Base-by-base conservation (phyloP, 345 rosid genomes). In the Populus deltoides region DNA sequence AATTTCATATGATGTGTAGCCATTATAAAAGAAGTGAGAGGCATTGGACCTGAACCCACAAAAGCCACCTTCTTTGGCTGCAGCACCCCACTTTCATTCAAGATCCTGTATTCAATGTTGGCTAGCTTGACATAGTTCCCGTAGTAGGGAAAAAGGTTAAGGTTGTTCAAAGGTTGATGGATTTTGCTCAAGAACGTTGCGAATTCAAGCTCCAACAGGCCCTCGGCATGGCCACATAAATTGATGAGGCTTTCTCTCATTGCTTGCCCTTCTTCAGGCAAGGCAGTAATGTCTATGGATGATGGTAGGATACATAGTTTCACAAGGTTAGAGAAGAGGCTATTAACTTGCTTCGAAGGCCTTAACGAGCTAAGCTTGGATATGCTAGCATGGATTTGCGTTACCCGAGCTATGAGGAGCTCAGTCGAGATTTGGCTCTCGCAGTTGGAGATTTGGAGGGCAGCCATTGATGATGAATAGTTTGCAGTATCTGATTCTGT, bases 21-120 rank as follows among this genome's bases (percentile, higher is more conserved):
- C 85, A 84, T 39, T 36, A 82, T 76, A 25, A 86, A 16, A 20
- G 87, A 84, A 22, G 89, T 86, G 17, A 84, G 84, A 36, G 87
- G 89, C 87, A 86, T 80, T 67, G 87, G 86, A 55, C 89, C 89
- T 1, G 87, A 86, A 20, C 87, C 89, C 43, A 84, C 72, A 35
- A 86, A 84, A 8, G 89, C 86, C 9, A 82, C 86, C 51, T 78
- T 80, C 80, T 78, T 82, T 0, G 86, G 87, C 49, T 80, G 81
- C 63, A 74, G 38, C 17, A 80, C 57, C 1, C 80, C 83, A 53
- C 81, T 78, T 11, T 82, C 78, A 36, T 27, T 66, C 3, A 86
- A 79, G 59, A 86, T 78, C 43, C 43, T 74, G 36, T 67, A 38
- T 69, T 84, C 87, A 55, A 80, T 39, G 49, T 61, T 20, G 47